Conservation (phyloP, 768 basidiomycete species). For the Pleurotus giganteus region DNA sequence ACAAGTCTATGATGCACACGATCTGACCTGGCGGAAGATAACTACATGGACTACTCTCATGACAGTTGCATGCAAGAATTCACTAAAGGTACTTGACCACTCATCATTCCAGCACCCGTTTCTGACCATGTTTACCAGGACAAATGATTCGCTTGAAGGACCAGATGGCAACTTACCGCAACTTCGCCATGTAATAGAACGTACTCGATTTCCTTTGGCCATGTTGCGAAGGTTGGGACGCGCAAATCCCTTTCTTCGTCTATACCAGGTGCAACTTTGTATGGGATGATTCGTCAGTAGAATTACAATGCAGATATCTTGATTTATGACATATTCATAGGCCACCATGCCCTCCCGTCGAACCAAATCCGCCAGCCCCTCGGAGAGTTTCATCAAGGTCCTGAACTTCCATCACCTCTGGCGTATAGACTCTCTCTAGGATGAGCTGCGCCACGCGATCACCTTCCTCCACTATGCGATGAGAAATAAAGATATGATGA, state of each 20-base stretch:
- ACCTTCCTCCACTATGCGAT: constrained; percentile 73
- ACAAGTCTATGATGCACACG: background rate
- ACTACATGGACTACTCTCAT: constrained; percentile 21
- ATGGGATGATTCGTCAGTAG: background rate
- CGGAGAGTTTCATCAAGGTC: constrained; percentile 83
- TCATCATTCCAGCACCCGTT: background rate
- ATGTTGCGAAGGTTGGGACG: background rate
- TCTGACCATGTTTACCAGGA: constrained; percentile 20
- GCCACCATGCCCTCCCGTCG: constrained; percentile 82
- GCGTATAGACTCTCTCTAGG: constrained; percentile 85
- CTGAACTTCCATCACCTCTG: constrained; percentile 86
- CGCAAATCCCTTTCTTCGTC: background rate
- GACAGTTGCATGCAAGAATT: constrained; percentile 51
- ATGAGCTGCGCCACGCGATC: constrained; percentile 97
- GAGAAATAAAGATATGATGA: background rate
- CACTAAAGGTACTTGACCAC: constrained; percentile 21
- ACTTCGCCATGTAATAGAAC: constrained; percentile 15
- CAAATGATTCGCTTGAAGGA: constrained; percentile 38
- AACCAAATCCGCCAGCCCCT: constrained; percentile 88
- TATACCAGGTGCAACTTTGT: background rate
- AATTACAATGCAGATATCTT: background rate
- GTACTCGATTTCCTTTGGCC: background rate
- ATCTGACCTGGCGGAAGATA: constrained; percentile 7
- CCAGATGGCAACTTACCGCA: constrained; percentile 45
- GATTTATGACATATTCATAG: constrained; percentile 28